Evolutionary conservation across 148 eudicot genomes (phyloP).

Genomic region (Nepenthes mirabilis): DNA sequence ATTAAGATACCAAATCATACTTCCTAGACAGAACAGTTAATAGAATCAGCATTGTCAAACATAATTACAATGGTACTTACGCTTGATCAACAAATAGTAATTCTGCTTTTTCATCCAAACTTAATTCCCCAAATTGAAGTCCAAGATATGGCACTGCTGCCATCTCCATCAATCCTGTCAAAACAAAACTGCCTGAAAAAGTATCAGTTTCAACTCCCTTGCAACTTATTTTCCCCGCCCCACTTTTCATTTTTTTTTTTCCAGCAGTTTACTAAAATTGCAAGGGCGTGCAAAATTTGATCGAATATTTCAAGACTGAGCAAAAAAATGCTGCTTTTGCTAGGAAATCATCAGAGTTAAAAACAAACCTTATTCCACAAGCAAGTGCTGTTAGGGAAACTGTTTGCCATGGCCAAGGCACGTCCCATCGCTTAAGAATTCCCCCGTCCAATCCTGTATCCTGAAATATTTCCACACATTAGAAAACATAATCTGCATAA

Average conservation of each 20-base stretch:
- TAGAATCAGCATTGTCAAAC: background rate
- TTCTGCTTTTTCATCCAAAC: constrained; percentile 87
- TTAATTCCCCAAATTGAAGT: constrained; percentile 40
- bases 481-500: background rate
- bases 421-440: constrained; percentile 76
- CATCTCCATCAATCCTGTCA: constrained; percentile 81
- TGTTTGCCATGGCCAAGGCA: constrained; percentile 99
- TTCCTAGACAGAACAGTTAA: background rate
- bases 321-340: background rate
- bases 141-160: constrained; percentile 67
- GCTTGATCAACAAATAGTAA: constrained; percentile 64
- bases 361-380: constrained; percentile 75
- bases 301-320: background rate
- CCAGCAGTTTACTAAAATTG: no score
- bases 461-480: constrained; percentile 12
- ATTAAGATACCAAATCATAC: background rate
- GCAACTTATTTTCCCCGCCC: background rate
- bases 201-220: constrained; percentile 23
- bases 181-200: constrained; percentile 87
- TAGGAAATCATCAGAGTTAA: background rate
- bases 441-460: constrained; percentile 42
- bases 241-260: no score
- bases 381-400: constrained; percentile 79
- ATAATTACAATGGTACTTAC: constrained; percentile 20
- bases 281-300: no score